Evolutionary conservation across 371 early-diverging fungal species (phyloP), one percentile per base, ranked within the genome.

Genomic region (Mucor indicus): DNA sequence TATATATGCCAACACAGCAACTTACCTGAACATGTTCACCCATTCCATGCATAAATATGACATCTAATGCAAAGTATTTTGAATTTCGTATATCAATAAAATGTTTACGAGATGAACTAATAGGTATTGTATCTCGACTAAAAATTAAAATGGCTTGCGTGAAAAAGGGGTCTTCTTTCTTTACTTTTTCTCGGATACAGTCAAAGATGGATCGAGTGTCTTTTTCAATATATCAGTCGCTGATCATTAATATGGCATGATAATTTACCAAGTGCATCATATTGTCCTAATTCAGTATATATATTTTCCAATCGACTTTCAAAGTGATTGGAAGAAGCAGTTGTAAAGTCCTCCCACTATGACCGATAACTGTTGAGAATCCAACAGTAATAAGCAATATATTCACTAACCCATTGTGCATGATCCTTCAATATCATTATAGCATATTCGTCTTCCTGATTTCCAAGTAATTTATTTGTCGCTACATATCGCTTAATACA

Each of bases 401-500:
- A 10, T 23, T 6, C n/a, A n/a, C 32, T 25, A 36, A 53, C 54
- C 54, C 54, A 53, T 21, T 23, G 12, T 13, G 47, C 48, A 20
- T 27, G 12, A 1, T 46, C 43, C 17, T 32, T 16, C 22, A 53
- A 29, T 17, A 41, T 21, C 4, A 53, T 36, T 0, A 53, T 15
- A 13, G 47, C 48, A 17, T 53, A 53, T 21, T 47, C 13, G 24
- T 53, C 54, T 0, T 29, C 11, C 1, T 10, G 9, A 32, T 53
- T 53, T 25, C 48, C 54, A 7, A 53, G 22, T n/a, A 53, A 17
- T 20, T 24, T 21, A 19, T 53, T 53, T 6, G 27, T 47, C 13
- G n/a, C 11, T 1, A 36, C 35, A 30, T 36, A 53, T 20, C 54
- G 30, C 16, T 53, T 47, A 16, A 53, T 22, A 22, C 40, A 53